These are phyloP conservation scores for Rhinocladiella similis DNA, from an alignment of 2,329 filamentous ascomycete species.

Conservation along the genomic window DNA sequence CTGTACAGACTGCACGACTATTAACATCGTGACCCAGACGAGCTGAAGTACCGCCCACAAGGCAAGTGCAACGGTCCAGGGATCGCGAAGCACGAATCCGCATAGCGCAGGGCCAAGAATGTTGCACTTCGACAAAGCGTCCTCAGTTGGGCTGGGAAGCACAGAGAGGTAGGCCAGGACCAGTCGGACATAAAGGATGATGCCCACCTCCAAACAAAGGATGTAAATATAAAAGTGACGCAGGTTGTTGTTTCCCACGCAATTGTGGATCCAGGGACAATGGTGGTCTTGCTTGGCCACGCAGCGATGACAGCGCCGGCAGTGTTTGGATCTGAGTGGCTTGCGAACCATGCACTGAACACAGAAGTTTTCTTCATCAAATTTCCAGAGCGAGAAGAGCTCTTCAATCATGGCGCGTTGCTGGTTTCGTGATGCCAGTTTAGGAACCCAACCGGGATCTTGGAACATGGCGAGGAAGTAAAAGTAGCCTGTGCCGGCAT, in stretches of 20 bases:
- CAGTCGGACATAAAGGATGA: conserved; percentile 70
- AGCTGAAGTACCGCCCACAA: conserved; percentile 83
- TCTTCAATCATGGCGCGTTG: conserved; percentile 89
- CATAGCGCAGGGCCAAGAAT: conserved; percentile 76
- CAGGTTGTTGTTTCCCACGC: conserved; percentile 92
- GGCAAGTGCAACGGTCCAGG: conserved; percentile 77
- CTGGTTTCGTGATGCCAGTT: conserved; percentile 82
- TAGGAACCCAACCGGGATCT: conserved; percentile 92
- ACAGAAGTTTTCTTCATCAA: conserved; percentile 93
- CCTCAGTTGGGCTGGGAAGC: conserved; percentile 4
- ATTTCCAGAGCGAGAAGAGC: conserved; percentile 80
- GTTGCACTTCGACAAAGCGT: conserved; percentile 59
- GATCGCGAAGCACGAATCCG: conserved; percentile 73
- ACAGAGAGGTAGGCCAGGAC: conserved; percentile 58
- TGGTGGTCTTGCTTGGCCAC: conserved; percentile 97
- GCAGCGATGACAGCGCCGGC: conserved; percentile 84
- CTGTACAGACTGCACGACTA: conserved; percentile 90
- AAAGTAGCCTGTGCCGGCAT: conserved; percentile 74
- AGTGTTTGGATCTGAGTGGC: conserved; percentile 93
- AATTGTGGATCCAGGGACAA: conserved; percentile 98
- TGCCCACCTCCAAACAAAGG: conserved; percentile 71
- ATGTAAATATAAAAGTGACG: conserved; percentile 94
- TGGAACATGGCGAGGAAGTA: conserved; percentile 82
- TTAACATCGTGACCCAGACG: conserved; percentile 95
- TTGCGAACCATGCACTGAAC: conserved; percentile 91